Conservation (phyloP, 352 stramenopile species). For the Plasmopara muralis region DNA sequence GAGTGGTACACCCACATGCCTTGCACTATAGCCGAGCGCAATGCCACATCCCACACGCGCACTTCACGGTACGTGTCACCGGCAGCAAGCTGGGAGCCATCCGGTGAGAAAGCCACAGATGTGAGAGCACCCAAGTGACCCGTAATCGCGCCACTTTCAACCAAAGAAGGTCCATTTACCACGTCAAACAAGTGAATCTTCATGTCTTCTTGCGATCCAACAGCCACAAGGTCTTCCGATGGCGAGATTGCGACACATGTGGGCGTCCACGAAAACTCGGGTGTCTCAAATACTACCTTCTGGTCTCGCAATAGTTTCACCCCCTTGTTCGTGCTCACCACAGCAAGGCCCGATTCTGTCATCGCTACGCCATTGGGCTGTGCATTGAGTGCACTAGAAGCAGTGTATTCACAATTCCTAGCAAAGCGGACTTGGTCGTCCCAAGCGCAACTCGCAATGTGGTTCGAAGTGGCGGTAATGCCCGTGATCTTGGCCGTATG, state of each 20-base stretch:
- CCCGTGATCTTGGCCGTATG: constrained; percentile 79
- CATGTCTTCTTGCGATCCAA: constrained; percentile 79
- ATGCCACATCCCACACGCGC: constrained; percentile 83
- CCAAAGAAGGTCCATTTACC: constrained; percentile 48
- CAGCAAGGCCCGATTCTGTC: constrained; percentile 44
- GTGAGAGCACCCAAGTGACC: constrained; percentile 75
- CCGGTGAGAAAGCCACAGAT: constrained; percentile 76
- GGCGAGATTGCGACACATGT: constrained; percentile 72
- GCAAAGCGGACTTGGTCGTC: constrained; percentile 86
- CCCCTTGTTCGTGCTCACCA: constrained; percentile 76
- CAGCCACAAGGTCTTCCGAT: constrained; percentile 59
- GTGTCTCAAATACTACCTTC: constrained; percentile 65
- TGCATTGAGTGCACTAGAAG: constrained; percentile 51
- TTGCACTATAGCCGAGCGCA: constrained; percentile 80
- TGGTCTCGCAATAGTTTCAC: constrained; percentile 74
- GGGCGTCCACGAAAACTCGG: constrained; percentile 70
- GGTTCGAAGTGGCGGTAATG: constrained; percentile 54
- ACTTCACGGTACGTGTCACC: constrained; percentile 87
- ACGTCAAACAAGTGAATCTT: constrained; percentile 86
- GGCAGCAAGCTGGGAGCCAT: constrained; percentile 76
- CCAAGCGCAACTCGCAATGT: constrained; percentile 85
- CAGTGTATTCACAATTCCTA: constrained; percentile 48
- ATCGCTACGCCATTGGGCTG: constrained; percentile 68
- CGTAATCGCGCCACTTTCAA: constrained; percentile 55
- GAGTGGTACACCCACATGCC: constrained; percentile 96